Conservation (phyloP, 129 eudicot genomes). For the Erigeron canadensis region DNA sequence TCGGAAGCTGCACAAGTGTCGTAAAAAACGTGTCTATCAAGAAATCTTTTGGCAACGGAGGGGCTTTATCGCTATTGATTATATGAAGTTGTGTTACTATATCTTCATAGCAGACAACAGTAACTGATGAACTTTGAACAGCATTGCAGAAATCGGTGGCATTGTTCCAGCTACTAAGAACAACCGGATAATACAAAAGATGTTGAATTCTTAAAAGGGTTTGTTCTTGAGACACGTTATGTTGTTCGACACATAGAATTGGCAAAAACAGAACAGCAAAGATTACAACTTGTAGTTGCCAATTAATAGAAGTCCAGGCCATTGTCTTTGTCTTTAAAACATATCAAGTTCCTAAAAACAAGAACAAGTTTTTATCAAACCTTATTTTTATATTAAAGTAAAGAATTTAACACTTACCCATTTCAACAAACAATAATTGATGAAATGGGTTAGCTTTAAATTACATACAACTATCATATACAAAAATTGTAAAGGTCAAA, state of each 20-base stretch:
- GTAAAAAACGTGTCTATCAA: constrained; percentile 57
- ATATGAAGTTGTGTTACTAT: constrained; percentile 80
- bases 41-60: constrained; percentile 70
- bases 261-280: constrained; percentile 37
- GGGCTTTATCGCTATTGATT: constrained; percentile 41
- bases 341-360: constrained; percentile 30
- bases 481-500: too few species aligned
- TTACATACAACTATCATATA: constrained; percentile 7
- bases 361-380: constrained; percentile 21
- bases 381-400: constrained; percentile 7
- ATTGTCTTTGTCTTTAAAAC: constrained; percentile 37
- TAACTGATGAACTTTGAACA: constrained; percentile 53
- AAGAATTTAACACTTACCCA: constrained; percentile 16
- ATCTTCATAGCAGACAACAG: constrained; percentile 74
- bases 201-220: constrained; percentile 58
- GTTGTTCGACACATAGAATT: constrained; percentile 34
- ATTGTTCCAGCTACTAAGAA: constrained; percentile 56
- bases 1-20: constrained; percentile 53
- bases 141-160: constrained; percentile 64
- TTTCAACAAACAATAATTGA: constrained; percentile 22
- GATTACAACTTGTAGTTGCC: constrained; percentile 27
- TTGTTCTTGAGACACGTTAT: constrained; percentile 58
- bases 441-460: constrained; percentile 16
- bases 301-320: background rate
- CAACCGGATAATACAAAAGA: constrained; percentile 53